A percentile compares a stretch with the other conserved stretches of the same genome.
Conservation (phyloP, 768 basidiomycete genomes). For the Grammothele lineata region DNA sequence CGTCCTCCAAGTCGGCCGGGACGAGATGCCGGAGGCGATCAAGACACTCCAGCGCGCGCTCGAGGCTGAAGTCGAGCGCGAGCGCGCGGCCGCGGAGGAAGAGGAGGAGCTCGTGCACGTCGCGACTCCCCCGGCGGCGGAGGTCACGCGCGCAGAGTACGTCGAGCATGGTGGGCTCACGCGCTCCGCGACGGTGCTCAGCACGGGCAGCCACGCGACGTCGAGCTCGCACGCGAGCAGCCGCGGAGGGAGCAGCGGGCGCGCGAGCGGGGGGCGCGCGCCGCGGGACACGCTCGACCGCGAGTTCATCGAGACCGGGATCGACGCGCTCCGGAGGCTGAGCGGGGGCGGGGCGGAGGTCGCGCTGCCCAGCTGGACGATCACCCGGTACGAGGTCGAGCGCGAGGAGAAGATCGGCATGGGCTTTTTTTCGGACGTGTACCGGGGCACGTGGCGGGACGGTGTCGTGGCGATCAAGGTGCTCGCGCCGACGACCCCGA, state of each 20-base stretch:
- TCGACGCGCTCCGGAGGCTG: conserved; percentile 66
- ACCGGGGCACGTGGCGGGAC: conserved; percentile 68
- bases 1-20: conserved; percentile 55
- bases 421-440: conserved; percentile 77
- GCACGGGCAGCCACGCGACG: conserved; percentile 1
- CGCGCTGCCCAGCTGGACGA: conserved; percentile 67
- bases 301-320: conserved; percentile 68
- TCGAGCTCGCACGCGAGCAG: conserved; percentile 1
- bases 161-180: neutral
- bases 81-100: conserved; percentile 12
- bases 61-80: conserved; percentile 39
- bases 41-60: conserved; percentile 73
- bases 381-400: conserved; percentile 78
- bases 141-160: neutral
- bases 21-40: conserved; percentile 77
- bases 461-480: conserved; percentile 71
- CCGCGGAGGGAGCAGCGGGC: too few relatives aligned
- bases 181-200: conserved; percentile 9
- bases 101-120: conserved; percentile 2
- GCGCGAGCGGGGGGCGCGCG: conserved; percentile 9
- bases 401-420: conserved; percentile 63
- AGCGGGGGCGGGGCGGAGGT: conserved; percentile 31
- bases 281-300: conserved; percentile 52
- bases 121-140: neutral
- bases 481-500: conserved; percentile 55